A percentile compares a stretch with the other conserved stretches of the same genome.
phyloP scores from a whole-genome alignment of 1,284 basidiomycete species.

The Austroboletus olivaceoglutinosus region DNA sequence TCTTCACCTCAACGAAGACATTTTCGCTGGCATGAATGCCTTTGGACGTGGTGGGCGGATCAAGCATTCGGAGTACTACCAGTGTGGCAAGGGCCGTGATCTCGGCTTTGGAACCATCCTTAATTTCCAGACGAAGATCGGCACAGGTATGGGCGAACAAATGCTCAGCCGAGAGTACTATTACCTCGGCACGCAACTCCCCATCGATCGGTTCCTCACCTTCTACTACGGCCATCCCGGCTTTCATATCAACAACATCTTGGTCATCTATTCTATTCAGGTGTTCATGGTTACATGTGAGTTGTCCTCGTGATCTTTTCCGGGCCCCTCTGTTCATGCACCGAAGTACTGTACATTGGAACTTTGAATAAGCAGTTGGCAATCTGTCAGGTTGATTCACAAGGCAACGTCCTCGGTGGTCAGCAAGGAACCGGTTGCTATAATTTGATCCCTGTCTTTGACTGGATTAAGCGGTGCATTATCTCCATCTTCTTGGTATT shows the following conservation, averaged over 20 bases:
- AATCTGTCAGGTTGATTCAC: slow-evolving; percentile 82
- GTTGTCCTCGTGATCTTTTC: slow-evolving; percentile 32
- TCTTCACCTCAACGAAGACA: slow-evolving; percentile 98
- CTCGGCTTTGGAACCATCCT: slow-evolving; percentile 99
- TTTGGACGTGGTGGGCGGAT: slow-evolving; percentile 98
- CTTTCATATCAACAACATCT: slow-evolving; percentile 99
- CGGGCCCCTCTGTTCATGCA: slow-evolving; percentile 12
- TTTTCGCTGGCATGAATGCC: slow-evolving; percentile 99
- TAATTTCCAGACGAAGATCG: slow-evolving; percentile 99
- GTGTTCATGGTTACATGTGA: slow-evolving; percentile 88
- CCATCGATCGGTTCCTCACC: slow-evolving; percentile 97
- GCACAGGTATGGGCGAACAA: slow-evolving; percentile 99
- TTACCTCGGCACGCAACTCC: slow-evolving; percentile 97
- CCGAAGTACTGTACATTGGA: slow-evolving; percentile 82
- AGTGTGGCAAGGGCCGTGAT: slow-evolving; percentile 99
- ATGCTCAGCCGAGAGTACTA: slow-evolving; percentile 99
- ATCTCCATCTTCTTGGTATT: slow-evolving; percentile 97
- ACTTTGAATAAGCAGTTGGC: slow-evolving; percentile 88
- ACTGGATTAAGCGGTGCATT: slow-evolving; percentile 95
- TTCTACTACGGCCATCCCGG: slow-evolving; percentile 99
- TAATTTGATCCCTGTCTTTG: slow-evolving; percentile 91
- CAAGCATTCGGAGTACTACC: slow-evolving; percentile 99
- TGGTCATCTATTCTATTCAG: slow-evolving; percentile 96
- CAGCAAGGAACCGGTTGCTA: slow-evolving; percentile 80
- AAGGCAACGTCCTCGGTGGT: slow-evolving; percentile 75